Evolutionary conservation across 1,284 basidiomycete genomes (phyloP).

Genomic region (Marasmius sp.): DNA sequence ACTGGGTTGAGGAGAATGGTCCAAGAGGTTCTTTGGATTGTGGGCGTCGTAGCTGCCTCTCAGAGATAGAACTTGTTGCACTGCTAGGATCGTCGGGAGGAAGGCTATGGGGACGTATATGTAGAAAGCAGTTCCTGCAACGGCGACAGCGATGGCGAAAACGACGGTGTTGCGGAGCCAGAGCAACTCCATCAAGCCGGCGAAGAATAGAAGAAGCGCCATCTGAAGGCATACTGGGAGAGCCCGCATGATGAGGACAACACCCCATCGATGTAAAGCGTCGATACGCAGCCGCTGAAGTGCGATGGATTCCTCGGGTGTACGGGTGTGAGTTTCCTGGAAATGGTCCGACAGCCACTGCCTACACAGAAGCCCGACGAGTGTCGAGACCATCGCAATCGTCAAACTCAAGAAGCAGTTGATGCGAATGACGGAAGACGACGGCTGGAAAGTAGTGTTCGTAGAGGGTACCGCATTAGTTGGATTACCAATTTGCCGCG

Average conservation of each 20-base stretch:
- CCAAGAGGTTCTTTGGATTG: not conserved
- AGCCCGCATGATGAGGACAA: not conserved
- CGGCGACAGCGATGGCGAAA: not conserved
- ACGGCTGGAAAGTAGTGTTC: not conserved
- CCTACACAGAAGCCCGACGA: constrained; percentile 5
- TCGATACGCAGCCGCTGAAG: not conserved
- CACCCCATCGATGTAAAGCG: not conserved
- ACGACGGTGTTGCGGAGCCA: not conserved
- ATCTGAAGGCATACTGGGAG: not conserved
- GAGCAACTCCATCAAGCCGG: constrained; percentile 1
- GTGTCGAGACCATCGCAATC: not conserved
- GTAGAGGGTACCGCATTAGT: not conserved
- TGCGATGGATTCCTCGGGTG: not conserved
- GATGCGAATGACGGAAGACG: not conserved
- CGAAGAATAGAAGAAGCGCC: not conserved
- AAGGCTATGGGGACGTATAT: not conserved
- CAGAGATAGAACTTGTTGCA: not conserved
- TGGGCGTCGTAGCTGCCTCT: not conserved
- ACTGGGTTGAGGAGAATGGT: not conserved
- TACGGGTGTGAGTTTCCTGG: not conserved
- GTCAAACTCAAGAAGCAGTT: constrained; percentile 7
- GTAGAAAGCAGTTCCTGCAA: not conserved
- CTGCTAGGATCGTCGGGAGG: not conserved
- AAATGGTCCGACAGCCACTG: constrained; percentile 9
- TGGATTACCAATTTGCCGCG: not conserved